A percentile compares a stretch with the other conserved stretches of the same genome.
phyloP scores from a whole-genome alignment of 805 yeast species.

The Jamesozyma lodderae region DNA sequence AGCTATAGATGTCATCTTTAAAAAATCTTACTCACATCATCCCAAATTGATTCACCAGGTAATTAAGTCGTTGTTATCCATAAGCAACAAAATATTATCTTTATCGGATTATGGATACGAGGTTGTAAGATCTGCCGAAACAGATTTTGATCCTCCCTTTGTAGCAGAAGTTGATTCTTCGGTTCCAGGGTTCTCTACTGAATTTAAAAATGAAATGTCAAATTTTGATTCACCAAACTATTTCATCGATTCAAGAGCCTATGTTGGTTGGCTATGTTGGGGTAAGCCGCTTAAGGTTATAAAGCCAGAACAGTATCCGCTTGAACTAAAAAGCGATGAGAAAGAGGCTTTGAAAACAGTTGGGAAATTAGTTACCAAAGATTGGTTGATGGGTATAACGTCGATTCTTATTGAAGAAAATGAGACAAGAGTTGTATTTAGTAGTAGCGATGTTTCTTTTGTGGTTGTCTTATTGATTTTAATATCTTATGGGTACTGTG shows the following conservation, averaged over 20 bases:
- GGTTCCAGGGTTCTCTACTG: constrained; percentile 29
- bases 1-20: constrained; percentile 37
- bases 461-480: constrained; percentile 43
- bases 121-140: constrained; percentile 34
- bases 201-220: constrained; percentile 44
- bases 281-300: constrained; percentile 42
- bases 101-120: constrained; percentile 43
- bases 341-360: constrained; percentile 33
- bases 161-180: constrained; percentile 38
- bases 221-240: constrained; percentile 40
- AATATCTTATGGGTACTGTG: constrained; percentile 33
- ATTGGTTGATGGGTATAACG: constrained; percentile 49
- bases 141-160: constrained; percentile 37
- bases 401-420: constrained; percentile 53
- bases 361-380: constrained; percentile 39
- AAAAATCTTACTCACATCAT: constrained; percentile 49
- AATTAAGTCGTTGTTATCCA: constrained; percentile 48
- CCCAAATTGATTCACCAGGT: constrained; percentile 57
- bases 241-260: constrained; percentile 49
- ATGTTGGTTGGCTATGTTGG: constrained; percentile 73
- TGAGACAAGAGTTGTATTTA: constrained; percentile 59
- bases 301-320: constrained; percentile 24
- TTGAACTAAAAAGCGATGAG: constrained; percentile 37
- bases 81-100: constrained; percentile 38
- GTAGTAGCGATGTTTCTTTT: constrained; percentile 54